These are phyloP conservation scores for Neoconidiobolus thromboides DNA, from an alignment of 371 early-diverging fungal species.

Conservation along the genomic window DNA sequence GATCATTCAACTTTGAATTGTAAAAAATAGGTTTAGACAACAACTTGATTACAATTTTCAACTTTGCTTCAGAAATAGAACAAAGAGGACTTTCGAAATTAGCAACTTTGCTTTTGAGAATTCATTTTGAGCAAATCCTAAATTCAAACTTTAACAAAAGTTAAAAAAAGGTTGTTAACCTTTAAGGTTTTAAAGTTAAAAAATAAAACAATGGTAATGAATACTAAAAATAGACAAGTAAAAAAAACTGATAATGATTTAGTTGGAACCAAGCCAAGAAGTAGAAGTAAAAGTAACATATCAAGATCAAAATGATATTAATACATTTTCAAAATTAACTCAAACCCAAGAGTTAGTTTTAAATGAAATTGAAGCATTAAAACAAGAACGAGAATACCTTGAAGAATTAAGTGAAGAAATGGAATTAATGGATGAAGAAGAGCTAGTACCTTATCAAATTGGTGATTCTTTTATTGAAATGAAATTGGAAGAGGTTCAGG, in stretches of 20 bases:
- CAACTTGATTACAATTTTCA: no score
- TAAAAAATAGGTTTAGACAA: no score
- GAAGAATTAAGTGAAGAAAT: conserved; percentile 80
- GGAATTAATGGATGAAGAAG: conserved; percentile 85
- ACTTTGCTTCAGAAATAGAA: no score
- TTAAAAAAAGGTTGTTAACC: no score
- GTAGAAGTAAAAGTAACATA: conserved; percentile 78
- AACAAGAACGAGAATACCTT: conserved; percentile 74
- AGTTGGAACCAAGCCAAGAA: conserved; percentile 57
- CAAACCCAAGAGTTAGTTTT: conserved; percentile 56
- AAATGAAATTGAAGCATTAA: conserved; percentile 38
- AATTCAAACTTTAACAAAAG: no score
- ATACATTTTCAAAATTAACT: conserved; percentile 75
- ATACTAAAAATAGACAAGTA: no score
- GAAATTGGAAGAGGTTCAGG: conserved; percentile 49
- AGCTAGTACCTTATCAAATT: conserved; percentile 38
- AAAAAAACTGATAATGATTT: not conserved
- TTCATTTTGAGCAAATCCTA: no score
- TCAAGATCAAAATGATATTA: conserved; percentile 89
- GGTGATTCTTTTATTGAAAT: conserved; percentile 77
- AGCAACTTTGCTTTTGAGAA: no score
- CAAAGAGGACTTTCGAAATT: no score
- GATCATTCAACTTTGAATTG: no score
- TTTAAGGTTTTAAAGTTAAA: no score
- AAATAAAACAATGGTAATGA: no score